These are phyloP conservation scores for Fraxinus baroniana DNA, from an alignment of 305 asterid genomes.

Conservation along the genomic window DNA sequence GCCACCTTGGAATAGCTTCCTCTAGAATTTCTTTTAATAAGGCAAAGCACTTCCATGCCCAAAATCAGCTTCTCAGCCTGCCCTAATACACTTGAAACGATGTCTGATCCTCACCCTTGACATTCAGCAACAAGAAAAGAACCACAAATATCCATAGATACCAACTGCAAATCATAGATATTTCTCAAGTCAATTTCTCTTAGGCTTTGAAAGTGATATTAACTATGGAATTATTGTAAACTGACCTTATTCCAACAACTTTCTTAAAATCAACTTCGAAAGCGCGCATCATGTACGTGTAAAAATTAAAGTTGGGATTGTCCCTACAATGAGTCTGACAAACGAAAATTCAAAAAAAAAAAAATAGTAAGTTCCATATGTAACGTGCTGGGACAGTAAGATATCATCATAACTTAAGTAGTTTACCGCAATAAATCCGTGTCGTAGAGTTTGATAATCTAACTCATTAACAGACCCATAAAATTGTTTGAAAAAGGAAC, in stretches of 20 bases:
- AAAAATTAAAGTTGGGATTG: conserved; percentile 59
- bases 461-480: conserved; percentile 54
- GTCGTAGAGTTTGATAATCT: conserved; percentile 60
- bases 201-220: not conserved
- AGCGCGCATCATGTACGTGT: conserved; percentile 68
- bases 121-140: conserved; percentile 62
- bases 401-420: not conserved
- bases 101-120: conserved; percentile 43
- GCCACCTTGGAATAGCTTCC: not conserved
- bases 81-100: not conserved
- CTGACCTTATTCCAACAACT: conserved; percentile 74
- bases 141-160: conserved; percentile 71
- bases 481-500: conserved; percentile 66
- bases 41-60: not conserved
- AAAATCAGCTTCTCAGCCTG: not conserved
- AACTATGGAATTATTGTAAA: not conserved
- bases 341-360: not conserved
- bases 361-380: not conserved
- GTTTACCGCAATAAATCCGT: conserved; percentile 61
- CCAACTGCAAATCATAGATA: conserved; percentile 50
- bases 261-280: conserved; percentile 61
- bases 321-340: conserved; percentile 48
- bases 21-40: too few species aligned
- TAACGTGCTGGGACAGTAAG: not conserved
- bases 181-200: not conserved